Base-by-base conservation (phyloP, 2,329 filamentous ascomycete species). In the Fusarium nygamai region DNA sequence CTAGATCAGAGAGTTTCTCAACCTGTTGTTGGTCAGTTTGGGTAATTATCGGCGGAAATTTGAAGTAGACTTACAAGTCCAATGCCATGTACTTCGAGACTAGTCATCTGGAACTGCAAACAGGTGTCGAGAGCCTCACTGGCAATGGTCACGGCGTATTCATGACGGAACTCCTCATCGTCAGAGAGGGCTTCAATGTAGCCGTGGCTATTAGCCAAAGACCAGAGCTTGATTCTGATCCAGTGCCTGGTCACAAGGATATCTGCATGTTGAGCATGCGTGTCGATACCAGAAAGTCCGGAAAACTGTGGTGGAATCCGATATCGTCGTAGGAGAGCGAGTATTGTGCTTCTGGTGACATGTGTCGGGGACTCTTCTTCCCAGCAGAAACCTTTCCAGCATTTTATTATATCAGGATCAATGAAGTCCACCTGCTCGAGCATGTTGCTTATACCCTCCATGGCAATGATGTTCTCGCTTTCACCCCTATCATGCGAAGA, bases 41-140 rank as follows among this genome's bases (percentile, higher is more conserved):
- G 2, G 5, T 13, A 0, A 13, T 27, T 4, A 14, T 16, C 4
- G 13, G 1, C 0, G 4, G 6, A 1, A 8, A 1, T 8, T 2
- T 33, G 6, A 1, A 2, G 14, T 10, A 17, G 1, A 46, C 39
- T 4, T 58, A 58, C 54, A 22, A 58, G 54, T 2, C 39, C 54
- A 0, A 58, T 31, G 1, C 54, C 54, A 22, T 58, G 54, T 3
- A 34, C 19, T 8, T 58, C 54, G 2, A 58, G 54, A 6, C 54
- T 58, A 4, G 29, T 34, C 39, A 58, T 58, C 10, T 58, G 39
- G 14, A 46, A 58, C 29, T 46, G 54, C 0, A 19, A 58, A 34
- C 54, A 46, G 1, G 38, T 46, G 3, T 58, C 54, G 6, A 46
- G 27, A 20, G 54, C 54, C 22, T 58, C 54, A 5, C 29, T 58